Evolutionary conservation across 2,329 filamentous ascomycete species (phyloP).

Genomic region (Scedosporium boydii): DNA sequence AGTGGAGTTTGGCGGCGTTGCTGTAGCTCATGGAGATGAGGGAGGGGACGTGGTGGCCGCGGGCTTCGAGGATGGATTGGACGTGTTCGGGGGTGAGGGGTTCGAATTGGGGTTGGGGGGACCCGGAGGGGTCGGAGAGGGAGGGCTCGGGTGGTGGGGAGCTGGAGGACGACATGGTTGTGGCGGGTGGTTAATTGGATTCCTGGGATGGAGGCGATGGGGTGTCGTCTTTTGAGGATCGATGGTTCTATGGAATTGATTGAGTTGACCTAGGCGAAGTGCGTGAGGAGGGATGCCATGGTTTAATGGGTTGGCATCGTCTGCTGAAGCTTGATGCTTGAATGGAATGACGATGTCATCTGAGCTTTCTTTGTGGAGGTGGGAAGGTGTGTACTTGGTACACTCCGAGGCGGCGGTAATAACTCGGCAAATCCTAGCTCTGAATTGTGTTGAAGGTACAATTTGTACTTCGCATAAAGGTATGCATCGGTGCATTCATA

Average conservation of each 20-base stretch:
- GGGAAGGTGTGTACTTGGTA: background rate
- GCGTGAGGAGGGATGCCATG: background rate
- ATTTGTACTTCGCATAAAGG: too few relatives aligned
- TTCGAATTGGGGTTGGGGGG: background rate
- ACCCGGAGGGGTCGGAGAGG: background rate
- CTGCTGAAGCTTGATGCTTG: background rate
- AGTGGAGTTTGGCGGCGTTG: slow-evolving; percentile 1
- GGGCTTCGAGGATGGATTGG: slow-evolving; percentile 3
- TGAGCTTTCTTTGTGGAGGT: background rate
- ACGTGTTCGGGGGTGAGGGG: background rate
- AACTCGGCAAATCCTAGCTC: background rate
- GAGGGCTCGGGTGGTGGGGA: background rate
- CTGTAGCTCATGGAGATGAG: background rate
- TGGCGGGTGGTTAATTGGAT: background rate
- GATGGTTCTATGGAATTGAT: background rate
- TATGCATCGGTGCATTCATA: too few relatives aligned
- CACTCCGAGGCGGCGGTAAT: background rate
- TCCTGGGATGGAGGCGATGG: background rate
- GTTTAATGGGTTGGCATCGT: background rate
- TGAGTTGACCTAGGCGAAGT: background rate
- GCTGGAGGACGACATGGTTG: background rate
- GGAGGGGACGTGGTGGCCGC: background rate
- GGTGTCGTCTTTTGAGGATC: background rate
- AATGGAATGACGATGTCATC: background rate
- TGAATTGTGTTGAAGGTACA: background rate